Conservation (phyloP, 2,329 filamentous ascomycete genomes). For the Xylaria polymorpha region DNA sequence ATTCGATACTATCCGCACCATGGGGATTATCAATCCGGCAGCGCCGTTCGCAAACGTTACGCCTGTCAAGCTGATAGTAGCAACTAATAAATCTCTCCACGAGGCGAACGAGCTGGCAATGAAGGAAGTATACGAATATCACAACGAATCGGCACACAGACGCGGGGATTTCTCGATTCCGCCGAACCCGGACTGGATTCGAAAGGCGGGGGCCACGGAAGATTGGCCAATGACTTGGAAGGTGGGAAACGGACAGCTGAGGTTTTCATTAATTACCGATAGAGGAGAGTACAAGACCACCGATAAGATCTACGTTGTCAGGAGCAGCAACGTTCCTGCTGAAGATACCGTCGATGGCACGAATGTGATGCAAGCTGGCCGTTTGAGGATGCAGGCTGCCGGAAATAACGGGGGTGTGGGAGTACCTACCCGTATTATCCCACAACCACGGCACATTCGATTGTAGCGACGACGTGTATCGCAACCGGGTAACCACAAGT, state of each 20-base stretch:
- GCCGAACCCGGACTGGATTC: conserved; percentile 23
- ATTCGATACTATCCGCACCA: background rate
- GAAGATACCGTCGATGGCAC: background rate
- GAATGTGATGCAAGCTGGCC: background rate
- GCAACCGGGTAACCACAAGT: background rate
- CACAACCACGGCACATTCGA: background rate
- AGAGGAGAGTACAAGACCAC: background rate
- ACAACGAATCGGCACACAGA: conserved; percentile 12
- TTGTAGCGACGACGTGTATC: background rate
- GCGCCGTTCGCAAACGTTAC: too few species aligned
- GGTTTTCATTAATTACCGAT: conserved; percentile 7
- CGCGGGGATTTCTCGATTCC: background rate
- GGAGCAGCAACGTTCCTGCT: background rate
- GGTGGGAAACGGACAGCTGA: conserved; percentile 14
- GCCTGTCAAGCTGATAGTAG: conserved; percentile 1
- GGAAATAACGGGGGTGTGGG: background rate
- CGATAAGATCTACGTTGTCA: conserved; percentile 15
- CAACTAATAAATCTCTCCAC: background rate
- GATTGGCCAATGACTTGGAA: conserved; percentile 28
- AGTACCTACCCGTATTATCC: background rate
- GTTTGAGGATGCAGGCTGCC: background rate
- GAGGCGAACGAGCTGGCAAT: conserved; percentile 18
- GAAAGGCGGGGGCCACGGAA: background rate
- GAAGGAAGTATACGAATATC: conserved; percentile 25
- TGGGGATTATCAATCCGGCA: too few species aligned